Evolutionary conservation across 192 early-diverging fungal species (phyloP).

Genomic region (Lunasporangiospora selenospora): DNA sequence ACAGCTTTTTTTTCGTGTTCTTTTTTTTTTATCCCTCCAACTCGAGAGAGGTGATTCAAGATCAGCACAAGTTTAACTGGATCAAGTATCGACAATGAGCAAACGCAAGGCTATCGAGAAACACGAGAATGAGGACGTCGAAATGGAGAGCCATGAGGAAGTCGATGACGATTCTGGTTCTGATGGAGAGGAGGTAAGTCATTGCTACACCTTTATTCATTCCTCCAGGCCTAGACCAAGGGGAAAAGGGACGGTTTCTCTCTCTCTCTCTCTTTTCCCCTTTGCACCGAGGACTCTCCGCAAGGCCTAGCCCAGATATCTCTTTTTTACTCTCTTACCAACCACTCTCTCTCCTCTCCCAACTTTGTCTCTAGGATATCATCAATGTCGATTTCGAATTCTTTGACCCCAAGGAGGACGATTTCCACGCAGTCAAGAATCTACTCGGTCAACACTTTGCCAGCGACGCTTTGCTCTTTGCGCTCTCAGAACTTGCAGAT

Average conservation of each 20-base stretch:
- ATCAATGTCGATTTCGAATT: slow-evolving; percentile 97
- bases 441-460: slow-evolving; percentile 82
- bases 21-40: too few species aligned
- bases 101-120: slow-evolving; percentile 42
- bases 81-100: slow-evolving; percentile 19
- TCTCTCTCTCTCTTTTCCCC: background rate
- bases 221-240: too few species aligned
- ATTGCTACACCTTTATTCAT: background rate
- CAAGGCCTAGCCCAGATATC: background rate
- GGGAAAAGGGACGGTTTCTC: background rate
- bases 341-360: background rate
- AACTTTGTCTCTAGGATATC: slow-evolving; percentile 46
- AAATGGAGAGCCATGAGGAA: slow-evolving; percentile 38
- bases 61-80: too few species aligned
- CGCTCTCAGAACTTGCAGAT: slow-evolving; percentile 80
- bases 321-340: background rate
- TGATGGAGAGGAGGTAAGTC: slow-evolving; percentile 39
- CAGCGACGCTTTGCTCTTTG: slow-evolving; percentile 79
- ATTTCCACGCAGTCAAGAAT: slow-evolving; percentile 92
- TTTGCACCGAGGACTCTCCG: too few species aligned
- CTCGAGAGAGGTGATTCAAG: too few species aligned
- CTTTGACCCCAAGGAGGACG: slow-evolving; percentile 85
- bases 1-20: too few species aligned
- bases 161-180: slow-evolving; percentile 39
- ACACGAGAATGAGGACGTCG: slow-evolving; percentile 30